phyloP scores from a whole-genome alignment of 2,329 filamentous ascomycete genomes.

The Cladosporium colombiae region DNA sequence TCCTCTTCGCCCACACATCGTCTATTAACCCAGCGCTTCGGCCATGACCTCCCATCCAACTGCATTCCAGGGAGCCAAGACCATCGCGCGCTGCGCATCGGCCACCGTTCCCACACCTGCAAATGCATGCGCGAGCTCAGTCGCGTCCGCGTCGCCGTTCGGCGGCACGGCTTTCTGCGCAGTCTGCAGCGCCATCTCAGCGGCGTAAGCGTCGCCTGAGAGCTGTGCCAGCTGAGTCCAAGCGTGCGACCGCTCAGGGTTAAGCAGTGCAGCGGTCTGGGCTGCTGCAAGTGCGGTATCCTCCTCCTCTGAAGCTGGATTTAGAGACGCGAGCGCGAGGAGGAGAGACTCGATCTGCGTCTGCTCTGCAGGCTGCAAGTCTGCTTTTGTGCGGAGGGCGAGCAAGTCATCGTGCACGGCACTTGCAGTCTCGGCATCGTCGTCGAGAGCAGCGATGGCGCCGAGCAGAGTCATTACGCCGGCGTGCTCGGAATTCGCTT shows the following conservation, averaged over 20 bases:
- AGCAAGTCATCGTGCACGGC: slow-evolving; percentile 80
- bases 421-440: slow-evolving; percentile 74
- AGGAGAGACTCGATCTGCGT: slow-evolving; percentile 72
- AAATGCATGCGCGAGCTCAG: slow-evolving; percentile 71
- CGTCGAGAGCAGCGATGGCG: slow-evolving; percentile 78
- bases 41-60: slow-evolving; percentile 59
- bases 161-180: slow-evolving; percentile 75
- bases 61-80: slow-evolving; percentile 77
- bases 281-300: slow-evolving; percentile 63
- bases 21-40: not conserved
- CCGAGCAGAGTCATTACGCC: slow-evolving; percentile 79
- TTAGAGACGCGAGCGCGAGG: slow-evolving; percentile 68
- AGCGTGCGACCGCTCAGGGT: slow-evolving; percentile 74
- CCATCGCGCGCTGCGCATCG: slow-evolving; percentile 75
- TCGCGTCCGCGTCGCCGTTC: slow-evolving; percentile 64
- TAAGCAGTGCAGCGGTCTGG: slow-evolving; percentile 75
- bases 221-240: slow-evolving; percentile 74
- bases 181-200: slow-evolving; percentile 80
- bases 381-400: slow-evolving; percentile 66
- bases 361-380: slow-evolving; percentile 64
- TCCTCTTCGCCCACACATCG: not conserved
- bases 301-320: slow-evolving; percentile 43
- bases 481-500: slow-evolving; percentile 72
- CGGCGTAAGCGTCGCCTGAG: slow-evolving; percentile 56
- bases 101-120: slow-evolving; percentile 69